Evolutionary conservation across 2,329 filamentous ascomycete species (phyloP), one percentile per base, ranked within the genome.

Genomic region (Colletotrichum euphorbiae): DNA sequence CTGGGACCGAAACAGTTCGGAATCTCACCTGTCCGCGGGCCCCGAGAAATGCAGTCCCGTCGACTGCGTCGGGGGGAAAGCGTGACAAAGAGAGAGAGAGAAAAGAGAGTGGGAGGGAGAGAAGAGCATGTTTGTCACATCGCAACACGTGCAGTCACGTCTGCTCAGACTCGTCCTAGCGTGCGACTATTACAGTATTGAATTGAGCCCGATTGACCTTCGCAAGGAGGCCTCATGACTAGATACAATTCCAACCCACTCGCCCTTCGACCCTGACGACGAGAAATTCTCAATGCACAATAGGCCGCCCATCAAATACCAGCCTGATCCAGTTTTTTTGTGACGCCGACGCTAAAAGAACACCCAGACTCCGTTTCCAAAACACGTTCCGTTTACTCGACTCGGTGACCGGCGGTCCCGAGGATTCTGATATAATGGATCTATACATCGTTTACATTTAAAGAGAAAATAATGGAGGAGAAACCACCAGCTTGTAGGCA

Each of bases 261-360:
- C 17, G 31, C 40, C 57, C 33, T 33, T 33, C 15, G 24, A 31
- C 48, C 48, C 31, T 15, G 15, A 36, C 24, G 33, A 36, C 11
- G 31, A 54, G 17, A 54, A 7, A 21, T 42, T 17, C 40, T 38
- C 31, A 28, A 40, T 33, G n/a, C 15, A 58, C 13, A 24, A 48
- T 13, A 17, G 6, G 36, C 62, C 40, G 19, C 46, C 51, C 21
- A 50, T 57, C 45, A 57, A 19, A 67, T 62, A 69, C 63, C 63
- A 61, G 63, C 57, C 62, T 61, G 33, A 28, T 57, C 63, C 67
- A 31, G 13, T 52, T 57, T 62, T 62, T 67, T 67, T 69, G 28
- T 57, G 51, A 69, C 67, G 67, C 67, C 67, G 51, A 62, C 67
- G 67, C 67, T 68, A 54, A 57, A 67, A 62, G 67, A 19, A 19